A percentile compares a stretch with the other conserved stretches of the same genome.
These are phyloP conservation scores for Gossypium raimondii DNA, from an alignment of 345 rosid species.

Conservation along the genomic window DNA sequence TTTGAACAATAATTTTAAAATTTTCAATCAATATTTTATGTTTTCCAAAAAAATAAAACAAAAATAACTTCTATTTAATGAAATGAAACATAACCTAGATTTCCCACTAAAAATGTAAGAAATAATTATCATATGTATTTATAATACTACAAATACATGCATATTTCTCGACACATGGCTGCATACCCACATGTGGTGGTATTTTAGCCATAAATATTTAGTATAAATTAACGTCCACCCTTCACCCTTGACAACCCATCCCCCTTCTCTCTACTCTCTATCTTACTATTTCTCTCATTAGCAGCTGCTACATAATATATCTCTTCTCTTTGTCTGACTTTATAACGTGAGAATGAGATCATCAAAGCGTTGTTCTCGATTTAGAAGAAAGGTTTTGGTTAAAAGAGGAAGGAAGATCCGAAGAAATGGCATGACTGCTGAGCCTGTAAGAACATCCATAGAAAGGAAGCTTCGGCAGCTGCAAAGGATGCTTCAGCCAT, in stretches of 20 bases:
- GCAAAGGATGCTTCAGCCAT: conserved; percentile 5
- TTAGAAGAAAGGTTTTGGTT: conserved; percentile 2
- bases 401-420: conserved; percentile 12
- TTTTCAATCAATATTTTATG: no score
- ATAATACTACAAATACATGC: not conserved
- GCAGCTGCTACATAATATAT: not conserved
- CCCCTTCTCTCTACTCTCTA: not conserved
- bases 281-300: not conserved
- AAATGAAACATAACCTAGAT: no score
- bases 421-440: conserved; percentile 1
- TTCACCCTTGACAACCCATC: not conserved
- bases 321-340: not conserved
- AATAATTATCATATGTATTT: no score
- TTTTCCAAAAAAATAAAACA: no score
- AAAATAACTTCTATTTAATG: no score
- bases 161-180: not conserved
- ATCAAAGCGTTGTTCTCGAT: conserved; percentile 3
- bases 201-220: not conserved
- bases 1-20: no score
- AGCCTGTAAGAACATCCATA: not conserved
- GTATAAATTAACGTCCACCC: not conserved
- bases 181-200: not conserved
- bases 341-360: conserved; percentile 7
- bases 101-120: no score
- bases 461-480: conserved; percentile 22